Conservation (phyloP, 108 stramenopile genomes). For the Nitzschia sp. region DNA sequence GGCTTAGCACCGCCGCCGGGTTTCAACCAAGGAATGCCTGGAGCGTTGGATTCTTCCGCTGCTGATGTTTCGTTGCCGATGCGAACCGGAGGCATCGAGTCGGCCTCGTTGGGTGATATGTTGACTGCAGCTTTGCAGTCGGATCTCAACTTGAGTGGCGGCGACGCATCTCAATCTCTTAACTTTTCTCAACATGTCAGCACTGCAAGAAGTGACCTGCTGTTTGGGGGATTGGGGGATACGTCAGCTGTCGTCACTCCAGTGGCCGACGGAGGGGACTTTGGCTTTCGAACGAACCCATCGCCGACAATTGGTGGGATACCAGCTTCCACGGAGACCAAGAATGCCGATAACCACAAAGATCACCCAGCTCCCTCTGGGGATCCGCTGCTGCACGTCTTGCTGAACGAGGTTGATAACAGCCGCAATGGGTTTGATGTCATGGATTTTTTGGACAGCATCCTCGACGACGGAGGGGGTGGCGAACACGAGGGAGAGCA, state of each 20-base stretch:
- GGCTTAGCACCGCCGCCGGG: conserved; percentile 63
- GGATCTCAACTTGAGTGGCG: background rate
- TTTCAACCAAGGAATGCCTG: conserved; percentile 20
- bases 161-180: background rate
- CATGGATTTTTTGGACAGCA: conserved; percentile 60
- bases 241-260: background rate
- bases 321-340: background rate
- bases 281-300: background rate
- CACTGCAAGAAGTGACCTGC: background rate
- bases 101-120: conserved; percentile 9
- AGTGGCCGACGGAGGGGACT: background rate
- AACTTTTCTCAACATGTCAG: background rate
- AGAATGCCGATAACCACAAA: background rate
- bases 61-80: background rate
- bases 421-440: conserved; percentile 51
- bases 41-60: background rate
- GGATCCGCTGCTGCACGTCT: conserved; percentile 15
- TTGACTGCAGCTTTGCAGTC: conserved; percentile 11
- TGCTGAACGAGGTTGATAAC: conserved; percentile 13
- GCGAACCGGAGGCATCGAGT: background rate
- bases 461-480: conserved; percentile 43
- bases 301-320: background rate
- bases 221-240: background rate
- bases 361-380: background rate
- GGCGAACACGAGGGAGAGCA: background rate